Evolutionary conservation across 805 yeast species (phyloP), one percentile per base, ranked within the genome.

Genomic region (Hermanozyma aechmeae): DNA sequence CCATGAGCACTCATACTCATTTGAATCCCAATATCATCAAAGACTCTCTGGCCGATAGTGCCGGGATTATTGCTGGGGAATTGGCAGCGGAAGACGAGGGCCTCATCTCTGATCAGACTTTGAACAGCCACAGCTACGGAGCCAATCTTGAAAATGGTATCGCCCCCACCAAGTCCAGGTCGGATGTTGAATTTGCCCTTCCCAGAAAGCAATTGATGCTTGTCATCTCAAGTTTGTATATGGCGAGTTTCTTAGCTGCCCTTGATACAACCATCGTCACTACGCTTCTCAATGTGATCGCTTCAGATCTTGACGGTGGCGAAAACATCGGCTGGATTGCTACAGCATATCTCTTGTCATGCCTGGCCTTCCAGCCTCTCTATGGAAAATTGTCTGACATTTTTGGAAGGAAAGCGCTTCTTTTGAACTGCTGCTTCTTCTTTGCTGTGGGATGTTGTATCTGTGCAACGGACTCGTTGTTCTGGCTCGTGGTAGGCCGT

Each of bases 291-390:
- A 62, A 81, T 2, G 68, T 69, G 16, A 78, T 79, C 31, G 82
- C 85, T 1, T 73, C 82, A 2, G 85, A 79, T 40, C 67, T 79
- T 43, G 57, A 77, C 38, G 77, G 76, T 0, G 58, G 78, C 25
- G 73, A 75, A 3, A 69, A 69, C 37, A 65, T 78, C 16, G 68
- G 84, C 11, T 79, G 85, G 84, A 75, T 79, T 15, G 86, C 83
- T 2, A 75, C 84, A 0, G 69, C 83, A 0, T 79, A 79, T 42
- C 53, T 79, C 24, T 53, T 79, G 24, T 71, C 85, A 2, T 71
- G 78, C 25, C 74, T 86, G 0, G 79, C 83, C 2, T 76, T 77
- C 46, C 87, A 79, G 50, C 87, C 87, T 2, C 51, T 79, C 14
- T 76, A 69, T 39, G 87, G 87, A 6, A 78, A 76, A 42, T 44